Percentiles rank a stretch among this genome's conserved stretches.
Evolutionary conservation across 2,329 filamentous ascomycete species (phyloP).

Genomic region (Arthrobotrys megalospora): DNA sequence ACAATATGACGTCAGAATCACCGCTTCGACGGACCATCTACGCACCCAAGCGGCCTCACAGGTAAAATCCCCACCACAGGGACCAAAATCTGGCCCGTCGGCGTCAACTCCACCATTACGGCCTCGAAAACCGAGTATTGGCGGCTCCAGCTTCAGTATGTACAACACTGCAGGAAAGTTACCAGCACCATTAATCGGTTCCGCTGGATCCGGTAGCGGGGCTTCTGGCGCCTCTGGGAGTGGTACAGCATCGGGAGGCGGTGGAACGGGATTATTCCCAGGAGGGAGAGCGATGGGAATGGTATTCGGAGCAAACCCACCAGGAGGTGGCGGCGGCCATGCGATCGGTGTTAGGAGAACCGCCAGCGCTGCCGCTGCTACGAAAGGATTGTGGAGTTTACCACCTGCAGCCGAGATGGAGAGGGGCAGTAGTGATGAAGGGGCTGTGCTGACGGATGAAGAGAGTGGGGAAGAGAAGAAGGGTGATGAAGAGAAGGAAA

Average conservation of each 20-base stretch:
- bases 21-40: slow-evolving; percentile 83
- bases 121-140: slow-evolving; percentile 46
- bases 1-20: slow-evolving; percentile 79
- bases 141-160: slow-evolving; percentile 50
- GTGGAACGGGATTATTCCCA: slow-evolving; percentile 33
- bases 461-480: slow-evolving; percentile 55
- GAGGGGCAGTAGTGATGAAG: slow-evolving; percentile 53
- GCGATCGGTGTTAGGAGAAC: slow-evolving; percentile 60
- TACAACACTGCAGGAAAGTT: slow-evolving; percentile 51
- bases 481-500: slow-evolving; percentile 26
- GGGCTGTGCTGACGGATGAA: slow-evolving; percentile 51
- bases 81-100: neutral
- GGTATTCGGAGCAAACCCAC: slow-evolving; percentile 40
- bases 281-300: slow-evolving; percentile 54
- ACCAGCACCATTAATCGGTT: slow-evolving; percentile 42
- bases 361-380: slow-evolving; percentile 53
- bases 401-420: slow-evolving; percentile 46
- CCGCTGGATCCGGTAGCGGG: slow-evolving; percentile 3
- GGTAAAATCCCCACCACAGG: slow-evolving; percentile 23
- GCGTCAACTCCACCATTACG: slow-evolving; percentile 37
- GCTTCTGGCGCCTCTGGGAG: neutral
- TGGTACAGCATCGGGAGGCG: too few species aligned
- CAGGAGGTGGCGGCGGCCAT: slow-evolving; percentile 33
- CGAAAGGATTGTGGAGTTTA: slow-evolving; percentile 53
- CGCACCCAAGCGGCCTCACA: slow-evolving; percentile 66